Base-by-base conservation (phyloP, 495 filamentous ascomycete genomes). In the Lasiosphaeriaceae sp. region DNA sequence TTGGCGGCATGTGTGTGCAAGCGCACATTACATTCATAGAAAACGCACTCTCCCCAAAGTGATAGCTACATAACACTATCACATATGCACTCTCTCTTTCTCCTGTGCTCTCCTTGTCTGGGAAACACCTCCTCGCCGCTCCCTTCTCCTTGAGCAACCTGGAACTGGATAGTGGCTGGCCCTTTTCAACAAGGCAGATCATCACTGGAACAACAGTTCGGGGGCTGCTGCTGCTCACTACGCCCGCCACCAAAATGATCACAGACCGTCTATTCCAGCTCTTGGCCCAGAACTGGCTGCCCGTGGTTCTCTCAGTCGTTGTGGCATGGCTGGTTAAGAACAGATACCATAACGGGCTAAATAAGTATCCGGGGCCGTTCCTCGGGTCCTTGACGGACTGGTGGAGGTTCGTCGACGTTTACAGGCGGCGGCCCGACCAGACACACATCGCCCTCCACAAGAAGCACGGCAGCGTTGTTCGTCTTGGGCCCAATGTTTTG, bases 391-490 rank as follows among this genome's bases (percentile, higher is more conserved):
- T 88, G 54, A 89, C 87, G 2, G 78, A 87, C 65, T 79, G 77
- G 70, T 91, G 87, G 83, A 78, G 90, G 21, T 83, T 89, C 57
- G 77, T 78, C 56, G 80, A 90, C 62, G 86, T 87, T 2, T 81
- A 80, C 52, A 72, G 73, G 11, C 76, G 83, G 45, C 76, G 81
- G 43, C 80, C 86, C 14, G 85, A 93, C 55, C 64, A 79, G 47
- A 86, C 86, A 3, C 85, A 89, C 64, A 79, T 85, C 35, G 73
- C 68, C 7, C 73, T 93, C 11, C 89, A 92, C 66, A 77, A 75
- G 14, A 81, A 89, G 68, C 79, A 91, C 69, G 88, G 88, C 12
- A 81, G 86, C 57, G 75, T 92, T 4, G 84, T 92, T 5, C 80
- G 88, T 26, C 68, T 90, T 12, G 85, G 87, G 3, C 88, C 88